phyloP scores from a whole-genome alignment of 106 monocot species.

The Xerophyta viscosa region DNA sequence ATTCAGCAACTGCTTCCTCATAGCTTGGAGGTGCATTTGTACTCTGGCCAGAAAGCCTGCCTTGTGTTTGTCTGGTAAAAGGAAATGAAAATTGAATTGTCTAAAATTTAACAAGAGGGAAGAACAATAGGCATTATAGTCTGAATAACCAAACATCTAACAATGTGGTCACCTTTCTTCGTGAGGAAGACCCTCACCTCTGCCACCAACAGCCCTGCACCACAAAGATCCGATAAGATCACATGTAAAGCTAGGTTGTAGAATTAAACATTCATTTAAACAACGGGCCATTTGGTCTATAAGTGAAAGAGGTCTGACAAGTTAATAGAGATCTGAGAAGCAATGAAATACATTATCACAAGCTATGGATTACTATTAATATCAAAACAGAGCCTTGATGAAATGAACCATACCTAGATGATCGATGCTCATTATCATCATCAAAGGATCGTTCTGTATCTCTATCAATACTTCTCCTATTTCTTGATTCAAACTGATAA shows the following conservation, averaged over 20 bases:
- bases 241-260: too few species aligned
- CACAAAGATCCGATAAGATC: too few species aligned
- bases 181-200: slow-evolving; percentile 40
- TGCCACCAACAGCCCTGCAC: slow-evolving; percentile 53
- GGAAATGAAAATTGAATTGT: too few species aligned
- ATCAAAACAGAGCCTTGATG: too few species aligned
- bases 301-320: background rate
- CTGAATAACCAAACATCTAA: too few species aligned
- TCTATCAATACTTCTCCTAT: slow-evolving; percentile 35
- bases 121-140: too few species aligned
- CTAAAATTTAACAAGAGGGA: too few species aligned
- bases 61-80: slow-evolving; percentile 31
- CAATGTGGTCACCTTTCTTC: slow-evolving; percentile 42
- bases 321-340: background rate
- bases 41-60: slow-evolving; percentile 54
- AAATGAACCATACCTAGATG: slow-evolving; percentile 78
- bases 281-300: background rate
- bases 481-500: slow-evolving; percentile 45
- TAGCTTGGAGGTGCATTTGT: slow-evolving; percentile 64
- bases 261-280: too few species aligned
- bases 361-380: too few species aligned
- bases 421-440: slow-evolving; percentile 69
- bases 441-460: slow-evolving; percentile 50
- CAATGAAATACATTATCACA: too few species aligned
- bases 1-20: slow-evolving; percentile 48